These are phyloP conservation scores for Solanum neorickii DNA, from an alignment of 257 asterid genomes.

Conservation along the genomic window DNA sequence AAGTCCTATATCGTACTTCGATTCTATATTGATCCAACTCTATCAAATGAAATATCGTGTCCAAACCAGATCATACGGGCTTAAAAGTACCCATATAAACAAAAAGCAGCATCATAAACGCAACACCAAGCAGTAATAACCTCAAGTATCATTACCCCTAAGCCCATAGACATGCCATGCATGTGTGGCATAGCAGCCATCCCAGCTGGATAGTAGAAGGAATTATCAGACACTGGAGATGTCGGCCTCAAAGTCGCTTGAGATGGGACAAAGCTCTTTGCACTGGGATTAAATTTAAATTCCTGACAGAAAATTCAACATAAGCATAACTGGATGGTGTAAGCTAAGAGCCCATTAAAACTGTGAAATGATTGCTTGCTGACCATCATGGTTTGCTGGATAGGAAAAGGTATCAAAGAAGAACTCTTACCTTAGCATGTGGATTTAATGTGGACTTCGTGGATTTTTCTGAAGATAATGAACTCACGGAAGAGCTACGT, in stretches of 20 bases:
- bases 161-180: conserved; percentile 81
- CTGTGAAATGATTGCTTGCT: neutral
- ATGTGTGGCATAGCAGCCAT: conserved; percentile 53
- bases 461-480: conserved; percentile 84
- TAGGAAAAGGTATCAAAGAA: neutral
- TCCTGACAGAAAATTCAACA: conserved; percentile 37
- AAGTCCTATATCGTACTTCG: neutral
- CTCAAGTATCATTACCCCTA: conserved; percentile 51
- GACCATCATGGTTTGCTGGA: neutral
- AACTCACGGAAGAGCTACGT: conserved; percentile 73
- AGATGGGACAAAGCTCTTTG: conserved; percentile 72
- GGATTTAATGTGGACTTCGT: conserved; percentile 79
- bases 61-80: neutral
- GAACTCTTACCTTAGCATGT: conserved; percentile 65
- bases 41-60: neutral
- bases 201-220: conserved; percentile 82
- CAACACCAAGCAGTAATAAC: neutral
- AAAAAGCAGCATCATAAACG: neutral
- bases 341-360: neutral
- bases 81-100: neutral
- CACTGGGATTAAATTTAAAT: conserved; percentile 82
- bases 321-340: neutral
- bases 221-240: conserved; percentile 70
- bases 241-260: conserved; percentile 58
- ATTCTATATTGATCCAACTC: neutral